Evolutionary conservation across 257 asterid species (phyloP).

Genomic region (Anisodus acutangulus): DNA sequence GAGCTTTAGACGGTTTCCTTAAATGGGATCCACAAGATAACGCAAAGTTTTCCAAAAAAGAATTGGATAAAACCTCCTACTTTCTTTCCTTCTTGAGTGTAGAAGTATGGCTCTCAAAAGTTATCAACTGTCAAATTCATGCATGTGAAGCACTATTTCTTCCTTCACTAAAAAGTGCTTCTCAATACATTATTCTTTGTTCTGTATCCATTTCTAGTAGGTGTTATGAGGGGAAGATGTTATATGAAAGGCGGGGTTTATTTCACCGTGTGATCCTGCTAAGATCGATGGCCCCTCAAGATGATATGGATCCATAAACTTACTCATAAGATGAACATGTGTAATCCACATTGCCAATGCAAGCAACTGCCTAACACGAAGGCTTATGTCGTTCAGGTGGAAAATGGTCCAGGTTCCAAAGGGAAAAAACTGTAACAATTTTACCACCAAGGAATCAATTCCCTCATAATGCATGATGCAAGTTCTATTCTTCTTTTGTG

Average conservation of each 20-base stretch:
- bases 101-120: conserved; percentile 38
- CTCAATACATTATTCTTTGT: conserved; percentile 45
- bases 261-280: conserved; percentile 29
- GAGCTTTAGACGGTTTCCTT: conserved; percentile 34
- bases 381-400: conserved; percentile 20
- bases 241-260: conserved; percentile 40
- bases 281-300: not conserved
- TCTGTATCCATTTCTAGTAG: conserved; percentile 59
- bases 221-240: conserved; percentile 57
- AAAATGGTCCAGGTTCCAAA: conserved; percentile 27
- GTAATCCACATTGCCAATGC: not conserved
- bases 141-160: conserved; percentile 27
- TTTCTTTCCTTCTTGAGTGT: conserved; percentile 31
- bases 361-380: not conserved
- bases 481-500: conserved; percentile 19
- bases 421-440: not conserved
- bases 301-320: not conserved
- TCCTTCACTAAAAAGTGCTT: conserved; percentile 42
- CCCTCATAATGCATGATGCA: conserved; percentile 21
- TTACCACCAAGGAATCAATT: conserved; percentile 21
- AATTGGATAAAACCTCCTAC: conserved; percentile 34
- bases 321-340: not conserved
- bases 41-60: conserved; percentile 33
- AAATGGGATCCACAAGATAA: conserved; percentile 48
- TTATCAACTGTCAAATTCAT: conserved; percentile 37